Evolutionary conservation across 1,284 basidiomycete species (phyloP), one percentile per base, ranked within the genome.

Genomic region (Cystobasidiaceae sp.): DNA sequence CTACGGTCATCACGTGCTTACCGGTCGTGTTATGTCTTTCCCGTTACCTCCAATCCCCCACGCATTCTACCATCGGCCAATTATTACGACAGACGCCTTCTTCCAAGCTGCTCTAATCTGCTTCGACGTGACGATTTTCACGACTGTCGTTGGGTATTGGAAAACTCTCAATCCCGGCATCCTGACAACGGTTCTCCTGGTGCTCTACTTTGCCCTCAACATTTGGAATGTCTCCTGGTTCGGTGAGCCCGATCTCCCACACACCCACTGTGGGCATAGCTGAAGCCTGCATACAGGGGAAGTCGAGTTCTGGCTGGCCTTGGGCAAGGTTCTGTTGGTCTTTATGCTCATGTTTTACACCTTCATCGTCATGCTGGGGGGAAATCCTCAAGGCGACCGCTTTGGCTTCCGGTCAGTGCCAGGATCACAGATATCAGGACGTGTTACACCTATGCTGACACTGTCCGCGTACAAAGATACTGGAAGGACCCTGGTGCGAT

Each of bases 301-400:
- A 68, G 70, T 55, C 70, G 73, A 74, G 63, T 75, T 75, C 69
- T 76, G 74, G 75, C 68, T 75, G 32, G 68, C 71, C 19, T 51
- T 73, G 5, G 68, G 73, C 50, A 75, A 75, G 58, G 49, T 75
- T 39, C 32, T 74, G 58, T 68, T 75, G n/a, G 70, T 73, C 27
- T 28, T 74, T 34, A 70, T 71, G 17, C 65, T 74, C 27, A 67
- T 69, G 21, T 44, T 74, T 30, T 75, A 70, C 67, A 75, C 74
- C 11, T 62, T 76, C 37, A 67, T 75, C 46, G 72, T 71, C 11
- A 76, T 75, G 74, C 48, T 69, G 7, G 74, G 75, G 9, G 75
- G 74, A 9, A 74, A 72, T 55, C 74, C 74, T 0, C 27, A 65
- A 5, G 62, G 70, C 27, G 72, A 74, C 55, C 39, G 33, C 17